These are phyloP conservation scores for Jackrogersella multiformis DNA, from an alignment of 495 filamentous ascomycete genomes.

Conservation along the genomic window DNA sequence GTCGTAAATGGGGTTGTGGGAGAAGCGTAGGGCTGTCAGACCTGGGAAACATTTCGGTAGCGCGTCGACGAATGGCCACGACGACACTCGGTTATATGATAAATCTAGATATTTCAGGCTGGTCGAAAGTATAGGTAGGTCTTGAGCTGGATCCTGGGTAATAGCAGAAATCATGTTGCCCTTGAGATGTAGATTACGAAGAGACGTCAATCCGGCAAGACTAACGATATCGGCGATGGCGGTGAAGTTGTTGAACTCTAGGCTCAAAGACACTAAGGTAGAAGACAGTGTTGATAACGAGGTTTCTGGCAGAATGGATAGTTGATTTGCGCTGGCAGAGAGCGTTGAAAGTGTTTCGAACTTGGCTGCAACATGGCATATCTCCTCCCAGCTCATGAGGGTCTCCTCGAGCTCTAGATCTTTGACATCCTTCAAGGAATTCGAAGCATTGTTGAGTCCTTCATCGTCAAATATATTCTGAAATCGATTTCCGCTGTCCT, in stretches of 20 bases:
- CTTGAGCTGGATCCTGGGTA: slow-evolving; percentile 30
- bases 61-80: slow-evolving; percentile 75
- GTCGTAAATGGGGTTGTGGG: slow-evolving; percentile 84
- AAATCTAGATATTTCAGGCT: slow-evolving; percentile 75
- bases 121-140: slow-evolving; percentile 42
- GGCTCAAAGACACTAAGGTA: slow-evolving; percentile 65
- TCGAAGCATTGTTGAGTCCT: slow-evolving; percentile 44
- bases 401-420: slow-evolving; percentile 78
- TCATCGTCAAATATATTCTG: slow-evolving; percentile 51
- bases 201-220: slow-evolving; percentile 65
- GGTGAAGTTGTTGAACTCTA: slow-evolving; percentile 80
- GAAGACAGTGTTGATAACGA: slow-evolving; percentile 58
- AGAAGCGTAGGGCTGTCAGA: slow-evolving; percentile 75
- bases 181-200: slow-evolving; percentile 70
- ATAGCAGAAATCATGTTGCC: slow-evolving; percentile 60
- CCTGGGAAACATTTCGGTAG: slow-evolving; percentile 73
- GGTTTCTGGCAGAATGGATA: slow-evolving; percentile 52
- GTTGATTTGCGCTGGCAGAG: slow-evolving; percentile 57
- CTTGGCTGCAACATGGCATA: slow-evolving; percentile 57
- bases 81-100: slow-evolving; percentile 77
- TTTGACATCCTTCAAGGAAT: slow-evolving; percentile 65
- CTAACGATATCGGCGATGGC: slow-evolving; percentile 65
- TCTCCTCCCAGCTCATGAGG: slow-evolving; percentile 75
- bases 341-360: slow-evolving; percentile 72
- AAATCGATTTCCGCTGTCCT: slow-evolving; percentile 79